Evolutionary conservation across 164 flowering plant genomes (phyloP).

Genomic region (Magnolia changhungtana): DNA sequence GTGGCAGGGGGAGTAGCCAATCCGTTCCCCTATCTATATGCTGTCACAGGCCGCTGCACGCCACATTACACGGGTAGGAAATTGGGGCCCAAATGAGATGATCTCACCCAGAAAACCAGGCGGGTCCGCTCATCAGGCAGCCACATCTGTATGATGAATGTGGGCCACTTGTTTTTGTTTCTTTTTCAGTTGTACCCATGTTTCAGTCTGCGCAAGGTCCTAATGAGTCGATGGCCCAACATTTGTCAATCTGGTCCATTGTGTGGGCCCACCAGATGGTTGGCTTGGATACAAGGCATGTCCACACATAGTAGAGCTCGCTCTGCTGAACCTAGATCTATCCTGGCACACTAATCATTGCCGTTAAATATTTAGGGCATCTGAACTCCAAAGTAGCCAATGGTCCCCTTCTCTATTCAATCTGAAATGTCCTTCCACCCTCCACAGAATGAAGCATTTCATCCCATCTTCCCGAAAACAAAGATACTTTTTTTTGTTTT

Average conservation of each 20-base stretch:
- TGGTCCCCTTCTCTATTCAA: not conserved
- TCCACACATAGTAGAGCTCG: not conserved
- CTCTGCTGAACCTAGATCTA: not conserved
- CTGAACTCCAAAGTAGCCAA: not conserved
- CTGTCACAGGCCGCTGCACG: too few relatives aligned
- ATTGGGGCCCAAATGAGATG: too few relatives aligned
- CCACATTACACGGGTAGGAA: too few relatives aligned
- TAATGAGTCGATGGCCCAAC: too few relatives aligned
- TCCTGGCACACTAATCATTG: not conserved
- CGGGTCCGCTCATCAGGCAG: too few relatives aligned
- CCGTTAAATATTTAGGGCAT: not conserved
- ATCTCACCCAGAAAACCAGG: too few relatives aligned
- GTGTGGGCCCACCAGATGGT: not conserved
- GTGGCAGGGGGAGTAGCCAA: too few relatives aligned
- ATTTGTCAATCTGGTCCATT: not conserved
- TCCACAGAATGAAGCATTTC: not conserved
- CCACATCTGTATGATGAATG: too few relatives aligned
- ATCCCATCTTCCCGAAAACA: not conserved
- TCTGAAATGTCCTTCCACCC: not conserved
- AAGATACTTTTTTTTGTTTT: not conserved
- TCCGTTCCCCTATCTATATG: too few relatives aligned
- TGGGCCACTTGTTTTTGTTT: too few relatives aligned
- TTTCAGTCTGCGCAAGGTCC: not conserved
- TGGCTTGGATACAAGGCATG: too few relatives aligned
- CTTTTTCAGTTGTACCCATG: not conserved